Evolutionary conservation across 495 filamentous ascomycete genomes (phyloP), one percentile per base, ranked within the genome.

Genomic region (Bacidia rubella): DNA sequence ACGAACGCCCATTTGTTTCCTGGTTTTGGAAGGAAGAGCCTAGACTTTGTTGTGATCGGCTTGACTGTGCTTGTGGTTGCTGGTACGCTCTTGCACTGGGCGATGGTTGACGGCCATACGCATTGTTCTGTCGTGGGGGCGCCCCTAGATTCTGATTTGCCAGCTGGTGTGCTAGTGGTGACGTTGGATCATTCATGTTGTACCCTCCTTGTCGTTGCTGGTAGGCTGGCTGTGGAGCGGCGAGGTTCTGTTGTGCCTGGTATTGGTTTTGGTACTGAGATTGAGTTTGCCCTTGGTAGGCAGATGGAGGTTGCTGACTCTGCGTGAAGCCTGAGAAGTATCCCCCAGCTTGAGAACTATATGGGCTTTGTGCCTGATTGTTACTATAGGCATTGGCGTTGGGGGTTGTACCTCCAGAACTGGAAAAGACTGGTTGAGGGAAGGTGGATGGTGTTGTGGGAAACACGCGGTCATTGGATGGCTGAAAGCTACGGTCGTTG

Each of bases 391-490:
- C 74, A 26, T 73, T 73, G 56, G 65, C 68, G 32, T 50, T 50
- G 4, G 47, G 47, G 26, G 25, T 50, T 10, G 44, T 47, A 1
- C 25, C 19, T 11, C 60, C 57, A 63, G 78, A 73, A 55, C 78
- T 69, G 50, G 77, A 76, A 64, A 81, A 85, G 62, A 93, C 81
- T 25, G 89, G 88, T 67, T 96, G 89, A 11, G 90, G 90, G 61
- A 96, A 96, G 47, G 90, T 92, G 55, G 89, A 95, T 51, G 92
- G 90, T 17, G 92, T 98, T 44, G 92, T 95, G 62, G 92, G 93
- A 77, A 90, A 98, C 53, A 85, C 80, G 67, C 86, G 86, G 66
- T 81, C 84, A 67, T 79, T 79, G 52, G 77, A 68, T 48, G 76
- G 72, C 41, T 81, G 77, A 61, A 80, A 79, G 59, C 77, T 76